phyloP scores from a whole-genome alignment of 768 basidiomycete genomes.

The Russula abietina region DNA sequence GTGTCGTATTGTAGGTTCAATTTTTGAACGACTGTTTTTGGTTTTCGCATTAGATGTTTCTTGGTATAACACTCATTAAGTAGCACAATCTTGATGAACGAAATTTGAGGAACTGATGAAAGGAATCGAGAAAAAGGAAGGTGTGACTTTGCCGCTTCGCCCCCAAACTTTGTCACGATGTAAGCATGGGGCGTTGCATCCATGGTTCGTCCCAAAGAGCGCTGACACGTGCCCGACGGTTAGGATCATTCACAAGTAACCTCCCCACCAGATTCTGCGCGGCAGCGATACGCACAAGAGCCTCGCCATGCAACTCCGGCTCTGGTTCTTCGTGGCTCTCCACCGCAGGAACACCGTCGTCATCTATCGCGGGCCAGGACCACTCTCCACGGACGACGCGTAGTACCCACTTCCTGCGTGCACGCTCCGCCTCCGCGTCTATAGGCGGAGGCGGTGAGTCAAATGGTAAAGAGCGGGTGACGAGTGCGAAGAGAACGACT shows the following conservation, averaged over 20 bases:
- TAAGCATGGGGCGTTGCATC: background rate
- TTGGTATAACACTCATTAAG: background rate
- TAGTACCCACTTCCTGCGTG: constrained; percentile 55
- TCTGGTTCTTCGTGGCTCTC: background rate
- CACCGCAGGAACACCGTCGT: background rate
- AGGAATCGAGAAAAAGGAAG: background rate
- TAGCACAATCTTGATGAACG: background rate
- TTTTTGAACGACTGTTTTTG: background rate
- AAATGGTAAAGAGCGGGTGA: too few relatives aligned
- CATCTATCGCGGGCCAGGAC: constrained; percentile 48
- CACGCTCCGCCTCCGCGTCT: background rate
- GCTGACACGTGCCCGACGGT: constrained; percentile 51
- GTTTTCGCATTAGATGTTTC: constrained; percentile 5
- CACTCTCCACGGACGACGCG: constrained; percentile 78
- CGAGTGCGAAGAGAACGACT: too few relatives aligned
- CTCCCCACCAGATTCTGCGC: constrained; percentile 50
- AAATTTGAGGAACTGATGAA: background rate
- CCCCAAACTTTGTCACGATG: background rate
- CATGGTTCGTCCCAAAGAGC: constrained; percentile 37
- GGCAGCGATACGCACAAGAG: constrained; percentile 37
- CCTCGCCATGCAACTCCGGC: constrained; percentile 32
- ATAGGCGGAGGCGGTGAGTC: too few relatives aligned
- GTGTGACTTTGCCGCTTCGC: background rate
- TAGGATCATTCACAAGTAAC: constrained; percentile 66
- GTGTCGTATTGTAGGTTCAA: background rate